Conservation (phyloP, 148 eudicot genomes). For the Simmondsia chinensis region DNA sequence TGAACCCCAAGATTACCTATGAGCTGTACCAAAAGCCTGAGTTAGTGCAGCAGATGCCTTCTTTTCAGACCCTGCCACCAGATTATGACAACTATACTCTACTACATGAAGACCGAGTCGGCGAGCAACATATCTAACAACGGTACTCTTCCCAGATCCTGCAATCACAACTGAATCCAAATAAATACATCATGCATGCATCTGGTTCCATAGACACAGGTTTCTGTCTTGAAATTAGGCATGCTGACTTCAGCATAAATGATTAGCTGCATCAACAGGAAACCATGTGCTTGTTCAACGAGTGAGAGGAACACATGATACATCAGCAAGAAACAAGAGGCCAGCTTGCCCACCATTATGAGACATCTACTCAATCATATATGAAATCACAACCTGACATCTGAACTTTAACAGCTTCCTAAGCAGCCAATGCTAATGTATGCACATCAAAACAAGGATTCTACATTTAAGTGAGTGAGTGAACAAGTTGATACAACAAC, state of each 20-base stretch:
- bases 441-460: neutral
- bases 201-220: no score
- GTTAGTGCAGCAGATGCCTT: conserved; percentile 55
- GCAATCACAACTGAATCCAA: conserved; percentile 19
- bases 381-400: no score
- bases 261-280: no score
- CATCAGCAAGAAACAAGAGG: no score
- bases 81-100: conserved; percentile 73
- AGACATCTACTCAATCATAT: no score
- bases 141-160: conserved; percentile 95
- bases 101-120: conserved; percentile 88
- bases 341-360: no score
- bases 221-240: no score
- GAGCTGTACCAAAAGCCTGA: conserved; percentile 74
- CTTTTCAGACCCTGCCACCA: conserved; percentile 69
- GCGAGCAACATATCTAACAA: conserved; percentile 68
- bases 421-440: no score
- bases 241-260: no score
- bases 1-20: conserved; percentile 35
- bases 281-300: no score
- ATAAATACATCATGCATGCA: conserved; percentile 8
- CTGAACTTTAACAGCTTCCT: no score
- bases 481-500: neutral
- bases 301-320: no score
- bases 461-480: neutral